Evolutionary conservation across 495 filamentous ascomycete species (phyloP), one percentile per base, ranked within the genome.

Genomic region (Sabuloglossum arenarium): DNA sequence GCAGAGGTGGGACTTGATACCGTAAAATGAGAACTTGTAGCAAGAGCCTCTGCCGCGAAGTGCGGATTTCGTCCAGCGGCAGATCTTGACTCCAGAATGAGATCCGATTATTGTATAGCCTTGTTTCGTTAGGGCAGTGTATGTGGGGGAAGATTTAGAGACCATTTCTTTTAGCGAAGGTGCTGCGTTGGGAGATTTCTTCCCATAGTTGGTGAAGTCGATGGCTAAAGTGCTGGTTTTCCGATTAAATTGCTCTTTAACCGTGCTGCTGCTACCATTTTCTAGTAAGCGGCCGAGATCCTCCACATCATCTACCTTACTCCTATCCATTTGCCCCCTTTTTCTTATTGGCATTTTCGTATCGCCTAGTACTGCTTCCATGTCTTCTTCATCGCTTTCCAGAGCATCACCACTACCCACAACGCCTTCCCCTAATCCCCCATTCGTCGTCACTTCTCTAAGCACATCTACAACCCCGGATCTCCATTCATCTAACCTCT

Each of bases 1-100:
- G 71, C 90, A 97, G 43, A 91, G 80, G 62, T 97, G 90, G 1
- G 89, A 95, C 56, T 80, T 77, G 64, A 97, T 97, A 59, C 89
- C 90, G 67, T 97, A 97, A 70, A 97, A 95, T 6, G 84, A 88
- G 67, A 75, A 94, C 66, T 97, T 97, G 75, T 97, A 97, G 73
- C 90, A 97, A 23, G 86, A 93, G 11, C 90, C 90, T 19, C 90
- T 80, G 29, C 90, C 90, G 52, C 90, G 86, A n/a, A 97, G 81
- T 3, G 90, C 90, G 6, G 88, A 94, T 69, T 97, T 97, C 10
- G 90, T 97, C 90, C 90, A 97, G 25, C 90, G 85, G 65, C 90
- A 96, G 61, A 95, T 94, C 69, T 97, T 97, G 56, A 97, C 90
- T 25, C 90, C 90, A 9, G 86, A 93, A 69, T 97, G 90, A 0